Conservation (phyloP, 2,329 filamentous ascomycete species). For the Allantophomopsis cytisporea region DNA sequence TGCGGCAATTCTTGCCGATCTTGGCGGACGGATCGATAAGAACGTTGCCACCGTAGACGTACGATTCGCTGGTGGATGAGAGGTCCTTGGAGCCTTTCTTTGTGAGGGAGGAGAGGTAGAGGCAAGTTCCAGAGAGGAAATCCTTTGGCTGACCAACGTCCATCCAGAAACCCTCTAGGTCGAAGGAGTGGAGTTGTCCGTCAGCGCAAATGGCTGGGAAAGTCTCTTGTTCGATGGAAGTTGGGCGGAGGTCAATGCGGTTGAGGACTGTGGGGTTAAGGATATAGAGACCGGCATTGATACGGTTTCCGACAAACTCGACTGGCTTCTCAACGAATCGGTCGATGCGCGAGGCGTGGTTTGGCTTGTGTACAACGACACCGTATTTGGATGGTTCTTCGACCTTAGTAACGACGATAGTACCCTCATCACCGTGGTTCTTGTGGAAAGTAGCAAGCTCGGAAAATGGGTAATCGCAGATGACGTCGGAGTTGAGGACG, state of each 20-base stretch:
- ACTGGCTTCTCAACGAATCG: conserved; percentile 99
- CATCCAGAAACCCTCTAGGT: conserved; percentile 98
- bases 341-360: conserved; percentile 83
- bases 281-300: conserved; percentile 98
- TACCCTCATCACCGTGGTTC: conserved; percentile 85
- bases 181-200: conserved; percentile 86
- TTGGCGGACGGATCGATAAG: conserved; percentile 88
- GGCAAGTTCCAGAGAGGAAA: conserved; percentile 88
- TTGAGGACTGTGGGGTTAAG: conserved; percentile 83
- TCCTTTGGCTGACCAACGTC: conserved; percentile 98
- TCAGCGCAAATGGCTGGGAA: conserved; percentile 91
- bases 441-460: conserved; percentile 87
- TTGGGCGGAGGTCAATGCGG: conserved; percentile 90
- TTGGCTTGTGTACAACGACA: conserved; percentile 94
- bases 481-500: conserved; percentile 95
- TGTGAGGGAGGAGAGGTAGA: conserved; percentile 85
- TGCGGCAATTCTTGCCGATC: conserved; percentile 97
- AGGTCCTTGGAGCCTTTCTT: conserved; percentile 85
- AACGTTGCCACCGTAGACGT: conserved; percentile 87
- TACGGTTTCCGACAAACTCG: conserved; percentile 96
- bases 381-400: conserved; percentile 98
- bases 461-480: conserved; percentile 94
- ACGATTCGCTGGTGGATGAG: conserved; percentile 58
- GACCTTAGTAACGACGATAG: conserved; percentile 96
- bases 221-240: conserved; percentile 96